Evolutionary conservation across 148 eudicot genomes (phyloP).

Genomic region (Chenopodium album): DNA sequence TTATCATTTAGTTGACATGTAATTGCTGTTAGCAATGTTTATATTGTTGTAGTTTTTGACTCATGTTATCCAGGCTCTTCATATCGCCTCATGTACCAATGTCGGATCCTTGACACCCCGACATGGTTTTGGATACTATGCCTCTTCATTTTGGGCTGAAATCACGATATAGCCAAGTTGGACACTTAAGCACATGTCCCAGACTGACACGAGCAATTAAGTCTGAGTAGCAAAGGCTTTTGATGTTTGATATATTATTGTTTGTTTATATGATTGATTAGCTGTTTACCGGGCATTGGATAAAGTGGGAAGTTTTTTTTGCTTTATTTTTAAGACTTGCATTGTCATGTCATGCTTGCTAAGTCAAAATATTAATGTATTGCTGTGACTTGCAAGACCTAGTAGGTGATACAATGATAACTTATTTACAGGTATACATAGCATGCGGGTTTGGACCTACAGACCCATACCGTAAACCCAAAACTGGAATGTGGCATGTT

Average conservation of each 20-base stretch:
- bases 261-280: not conserved
- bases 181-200: no score
- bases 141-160: no score
- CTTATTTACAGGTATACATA: conserved; percentile 66
- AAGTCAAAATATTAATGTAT: not conserved
- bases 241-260: not conserved
- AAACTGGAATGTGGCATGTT: conserved; percentile 91
- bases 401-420: not conserved
- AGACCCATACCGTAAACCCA: conserved; percentile 83
- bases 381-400: not conserved
- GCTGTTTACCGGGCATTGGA: not conserved
- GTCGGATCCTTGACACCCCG: no score
- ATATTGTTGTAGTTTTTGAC: not conserved
- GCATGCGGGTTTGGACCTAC: conserved; percentile 73
- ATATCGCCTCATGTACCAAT: no score
- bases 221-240: not conserved
- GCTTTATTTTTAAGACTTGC: conserved; percentile 10
- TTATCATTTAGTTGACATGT: not conserved
- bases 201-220: no score
- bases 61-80: no score
- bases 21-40: not conserved
- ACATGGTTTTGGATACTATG: no score
- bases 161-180: no score
- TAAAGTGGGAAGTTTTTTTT: not conserved
- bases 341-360: not conserved